These are phyloP conservation scores for Zopfochytrium polystomum DNA, from an alignment of 371 early-diverging fungal species.

Conservation along the genomic window DNA sequence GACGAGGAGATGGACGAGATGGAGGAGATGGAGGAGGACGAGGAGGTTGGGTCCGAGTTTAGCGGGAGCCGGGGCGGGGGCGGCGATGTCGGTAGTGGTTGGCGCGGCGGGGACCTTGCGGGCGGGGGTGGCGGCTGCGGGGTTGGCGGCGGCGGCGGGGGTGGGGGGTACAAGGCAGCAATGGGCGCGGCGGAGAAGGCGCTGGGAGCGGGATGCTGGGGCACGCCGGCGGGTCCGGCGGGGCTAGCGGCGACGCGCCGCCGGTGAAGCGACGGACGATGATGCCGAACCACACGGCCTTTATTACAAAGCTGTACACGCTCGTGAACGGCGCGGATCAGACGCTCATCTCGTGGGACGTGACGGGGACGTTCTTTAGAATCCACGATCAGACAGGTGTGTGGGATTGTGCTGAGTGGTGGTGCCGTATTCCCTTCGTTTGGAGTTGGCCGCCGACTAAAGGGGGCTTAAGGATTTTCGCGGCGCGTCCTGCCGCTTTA, in stretches of 20 bases:
- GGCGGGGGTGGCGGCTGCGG: neutral
- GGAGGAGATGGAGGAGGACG: no score
- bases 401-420: no score
- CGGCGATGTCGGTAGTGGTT: no score
- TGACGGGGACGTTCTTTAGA: constrained; percentile 58
- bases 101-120: no score
- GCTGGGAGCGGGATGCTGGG: neutral
- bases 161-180: constrained; percentile 14
- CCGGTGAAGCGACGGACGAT: no score
- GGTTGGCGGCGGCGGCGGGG: constrained; percentile 8
- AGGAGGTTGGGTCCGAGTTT: no score
- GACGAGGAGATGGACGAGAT: no score
- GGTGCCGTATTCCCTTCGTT: no score
- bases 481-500: constrained; percentile 29
- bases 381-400: constrained; percentile 59
- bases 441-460: no score
- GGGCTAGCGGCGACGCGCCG: constrained; percentile 1
- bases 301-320: constrained; percentile 67
- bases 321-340: constrained; percentile 60
- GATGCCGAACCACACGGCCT: constrained; percentile 57
- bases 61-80: no score
- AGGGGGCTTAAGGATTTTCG: constrained; percentile 35
- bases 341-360: constrained; percentile 60
- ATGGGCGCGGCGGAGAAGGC: neutral
- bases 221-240: neutral